A percentile compares a stretch with the other conserved stretches of the same genome.
These are phyloP conservation scores for Cryptosporidium viatorum DNA, from an alignment of 169 alveolate species.

Conservation along the genomic window DNA sequence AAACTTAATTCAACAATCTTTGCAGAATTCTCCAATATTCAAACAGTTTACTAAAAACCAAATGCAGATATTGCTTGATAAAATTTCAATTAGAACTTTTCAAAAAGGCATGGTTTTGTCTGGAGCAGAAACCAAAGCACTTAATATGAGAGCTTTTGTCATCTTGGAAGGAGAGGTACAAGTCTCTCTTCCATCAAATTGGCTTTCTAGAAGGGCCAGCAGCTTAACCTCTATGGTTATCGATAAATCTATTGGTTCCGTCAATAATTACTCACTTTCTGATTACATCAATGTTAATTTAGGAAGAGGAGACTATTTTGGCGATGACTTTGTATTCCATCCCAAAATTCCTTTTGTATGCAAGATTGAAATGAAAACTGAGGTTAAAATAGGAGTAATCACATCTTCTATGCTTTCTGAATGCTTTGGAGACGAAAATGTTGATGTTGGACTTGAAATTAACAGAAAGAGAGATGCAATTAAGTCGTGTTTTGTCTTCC, in stretches of 20 bases:
- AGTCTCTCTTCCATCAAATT: conserved; percentile 59
- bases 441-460: conserved; percentile 72
- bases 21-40: conserved; percentile 87
- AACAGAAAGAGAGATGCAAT: conserved; percentile 63
- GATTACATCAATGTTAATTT: conserved; percentile 74
- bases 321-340: conserved; percentile 91
- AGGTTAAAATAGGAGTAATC: conserved; percentile 53
- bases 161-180: conserved; percentile 89
- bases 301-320: conserved; percentile 93
- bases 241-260: conserved; percentile 57
- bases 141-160: conserved; percentile 76
- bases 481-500: conserved; percentile 72
- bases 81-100: conserved; percentile 14
- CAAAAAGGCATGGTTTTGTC: background rate
- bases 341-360: conserved; percentile 88
- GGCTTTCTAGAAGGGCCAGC: conserved; percentile 45
- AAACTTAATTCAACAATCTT: conserved; percentile 52
- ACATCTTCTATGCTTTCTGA: conserved; percentile 72
- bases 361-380: conserved; percentile 83
- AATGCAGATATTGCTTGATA: conserved; percentile 50
- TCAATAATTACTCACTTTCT: conserved; percentile 28
- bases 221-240: conserved; percentile 22
- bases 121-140: conserved; percentile 31
- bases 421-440: conserved; percentile 69
- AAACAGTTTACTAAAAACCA: conserved; percentile 82